These are phyloP conservation scores for Mariannaea elegans DNA, from an alignment of 2,329 filamentous ascomycete genomes.

Conservation along the genomic window DNA sequence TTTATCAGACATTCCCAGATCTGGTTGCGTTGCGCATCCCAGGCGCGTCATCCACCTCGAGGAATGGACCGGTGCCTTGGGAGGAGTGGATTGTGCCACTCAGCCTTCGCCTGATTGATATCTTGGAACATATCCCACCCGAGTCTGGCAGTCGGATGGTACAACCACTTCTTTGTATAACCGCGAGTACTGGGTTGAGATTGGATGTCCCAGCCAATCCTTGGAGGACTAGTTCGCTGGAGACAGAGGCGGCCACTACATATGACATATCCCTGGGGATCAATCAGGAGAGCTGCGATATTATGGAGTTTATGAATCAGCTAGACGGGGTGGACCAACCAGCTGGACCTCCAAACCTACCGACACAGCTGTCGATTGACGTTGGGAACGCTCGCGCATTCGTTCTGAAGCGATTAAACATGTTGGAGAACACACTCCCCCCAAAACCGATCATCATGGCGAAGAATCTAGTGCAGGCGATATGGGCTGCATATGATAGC, in stretches of 20 bases:
- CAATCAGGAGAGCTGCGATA: constrained; percentile 15
- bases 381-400: constrained; percentile 50
- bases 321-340: constrained; percentile 15
- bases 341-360: constrained; percentile 19
- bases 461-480: constrained; percentile 50
- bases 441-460: constrained; percentile 53
- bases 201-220: constrained; percentile 28
- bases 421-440: constrained; percentile 51
- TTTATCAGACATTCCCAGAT: constrained; percentile 52
- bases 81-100: constrained; percentile 49
- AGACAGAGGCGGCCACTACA: not conserved
- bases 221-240: constrained; percentile 3
- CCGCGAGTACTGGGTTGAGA: constrained; percentile 47
- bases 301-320: constrained; percentile 19
- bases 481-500: constrained; percentile 52
- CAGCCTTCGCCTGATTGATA: constrained; percentile 44
- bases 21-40: constrained; percentile 45
- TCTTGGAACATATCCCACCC: constrained; percentile 46
- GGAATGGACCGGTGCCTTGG: constrained; percentile 42
- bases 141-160: constrained; percentile 49
- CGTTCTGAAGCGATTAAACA: constrained; percentile 48
- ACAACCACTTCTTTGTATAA: constrained; percentile 49
- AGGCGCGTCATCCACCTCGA: constrained; percentile 1
- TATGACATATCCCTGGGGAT: constrained; percentile 5
- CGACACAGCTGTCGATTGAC: constrained; percentile 45